Percentiles rank a stretch among this genome's conserved stretches.
Evolutionary conservation across 2,329 filamentous ascomycete species (phyloP).

Genomic region (Colletotrichum sp.): DNA sequence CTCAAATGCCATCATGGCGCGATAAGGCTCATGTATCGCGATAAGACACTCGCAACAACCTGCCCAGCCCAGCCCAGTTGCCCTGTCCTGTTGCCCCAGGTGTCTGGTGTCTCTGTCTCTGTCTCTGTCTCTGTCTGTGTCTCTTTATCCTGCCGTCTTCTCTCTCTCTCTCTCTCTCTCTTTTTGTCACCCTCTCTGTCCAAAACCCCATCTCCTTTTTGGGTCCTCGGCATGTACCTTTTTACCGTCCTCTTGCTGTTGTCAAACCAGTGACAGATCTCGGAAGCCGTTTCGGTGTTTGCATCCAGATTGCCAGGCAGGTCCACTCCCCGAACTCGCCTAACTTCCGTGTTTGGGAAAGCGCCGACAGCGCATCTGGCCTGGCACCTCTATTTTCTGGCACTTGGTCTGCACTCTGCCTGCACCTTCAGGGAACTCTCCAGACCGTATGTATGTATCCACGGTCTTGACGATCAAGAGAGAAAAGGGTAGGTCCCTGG

Average conservation of each 20-base stretch:
- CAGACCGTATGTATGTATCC: neutral
- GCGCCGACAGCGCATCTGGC: neutral
- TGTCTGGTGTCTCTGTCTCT: neutral
- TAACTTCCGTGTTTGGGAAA: conserved; percentile 14
- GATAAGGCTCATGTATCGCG: conserved; percentile 22
- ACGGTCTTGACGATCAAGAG: neutral
- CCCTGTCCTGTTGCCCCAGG: neutral
- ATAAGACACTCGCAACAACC: conserved; percentile 5
- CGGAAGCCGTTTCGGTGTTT: conserved; percentile 8
- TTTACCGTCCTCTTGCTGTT: neutral
- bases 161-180: neutral
- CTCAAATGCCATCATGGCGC: conserved; percentile 22
- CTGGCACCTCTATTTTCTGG: neutral
- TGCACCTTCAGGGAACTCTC: neutral
- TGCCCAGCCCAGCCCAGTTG: neutral
- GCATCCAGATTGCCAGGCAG: neutral
- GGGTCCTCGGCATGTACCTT: neutral
- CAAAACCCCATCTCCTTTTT: neutral
- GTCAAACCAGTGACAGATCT: neutral
- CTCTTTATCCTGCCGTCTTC: neutral
- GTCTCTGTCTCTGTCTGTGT: neutral
- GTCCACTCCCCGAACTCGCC: conserved; percentile 12
- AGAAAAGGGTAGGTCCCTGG: neutral
- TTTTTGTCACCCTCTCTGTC: neutral
- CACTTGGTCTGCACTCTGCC: neutral